Percentiles rank a stretch among this genome's conserved stretches.
phyloP scores from a whole-genome alignment of 139 green algal genomes.

The Limnomonas spitsbergensis region DNA sequence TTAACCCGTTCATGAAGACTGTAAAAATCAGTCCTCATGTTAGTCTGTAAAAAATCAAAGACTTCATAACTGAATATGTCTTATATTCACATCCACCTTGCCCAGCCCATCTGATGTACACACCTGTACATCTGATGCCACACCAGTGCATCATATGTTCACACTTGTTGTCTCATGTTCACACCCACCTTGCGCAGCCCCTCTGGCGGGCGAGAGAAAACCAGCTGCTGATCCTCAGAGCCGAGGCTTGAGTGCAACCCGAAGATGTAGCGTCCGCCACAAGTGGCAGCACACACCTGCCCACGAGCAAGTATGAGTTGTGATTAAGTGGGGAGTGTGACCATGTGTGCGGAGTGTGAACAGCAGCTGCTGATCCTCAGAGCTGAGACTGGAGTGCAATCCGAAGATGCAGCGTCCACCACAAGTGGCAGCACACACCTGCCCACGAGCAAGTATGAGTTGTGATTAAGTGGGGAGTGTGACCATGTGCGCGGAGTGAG shows the following conservation, averaged over 20 bases:
- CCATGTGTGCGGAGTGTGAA: neutral
- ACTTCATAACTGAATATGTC: too few species aligned
- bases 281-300: slow-evolving; percentile 11
- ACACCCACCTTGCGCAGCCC: slow-evolving; percentile 16
- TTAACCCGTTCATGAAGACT: too few species aligned
- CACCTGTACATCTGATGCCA: neutral
- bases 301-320: neutral
- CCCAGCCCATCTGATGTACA: neutral
- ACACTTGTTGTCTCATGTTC: neutral
- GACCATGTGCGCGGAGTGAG: neutral
- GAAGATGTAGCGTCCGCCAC: slow-evolving; percentile 43
- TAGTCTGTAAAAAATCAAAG: too few species aligned
- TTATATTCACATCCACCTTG: too few species aligned
- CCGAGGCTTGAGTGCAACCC: slow-evolving; percentile 71
- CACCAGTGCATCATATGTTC: neutral
- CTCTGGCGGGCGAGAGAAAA: neutral
- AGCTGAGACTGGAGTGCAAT: slow-evolving; percentile 66
- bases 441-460: neutral
- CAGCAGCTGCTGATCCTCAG: slow-evolving; percentile 13
- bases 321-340: neutral
- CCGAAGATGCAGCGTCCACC: slow-evolving; percentile 52
- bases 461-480: neutral
- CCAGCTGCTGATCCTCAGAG: slow-evolving; percentile 17
- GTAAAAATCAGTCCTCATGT: too few species aligned
- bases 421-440: slow-evolving; percentile 9